Conservation (phyloP, 192 early-diverging fungal species). For the Cladochytrium replicatum region DNA sequence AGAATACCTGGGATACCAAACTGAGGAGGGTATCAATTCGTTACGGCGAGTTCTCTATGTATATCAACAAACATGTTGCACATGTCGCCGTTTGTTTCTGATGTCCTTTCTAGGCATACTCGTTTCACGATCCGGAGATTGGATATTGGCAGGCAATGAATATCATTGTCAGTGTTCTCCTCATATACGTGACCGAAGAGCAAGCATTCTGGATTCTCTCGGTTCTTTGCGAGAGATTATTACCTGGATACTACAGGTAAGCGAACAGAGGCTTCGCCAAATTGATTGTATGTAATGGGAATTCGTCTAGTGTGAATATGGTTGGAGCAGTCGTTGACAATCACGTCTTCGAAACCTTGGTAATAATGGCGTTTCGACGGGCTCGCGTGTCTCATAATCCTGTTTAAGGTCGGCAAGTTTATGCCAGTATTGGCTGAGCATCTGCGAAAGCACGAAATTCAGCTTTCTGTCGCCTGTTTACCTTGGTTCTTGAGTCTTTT, state of each 20-base stretch:
- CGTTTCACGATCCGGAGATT: constrained; percentile 63
- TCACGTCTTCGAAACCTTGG: constrained; percentile 83
- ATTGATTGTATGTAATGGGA: background rate
- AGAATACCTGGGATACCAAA: constrained; percentile 89
- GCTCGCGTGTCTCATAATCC: too few species aligned
- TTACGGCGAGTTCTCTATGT: constrained; percentile 83
- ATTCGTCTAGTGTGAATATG: constrained; percentile 81
- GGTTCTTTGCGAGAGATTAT: constrained; percentile 76
- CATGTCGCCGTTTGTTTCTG: too few species aligned
- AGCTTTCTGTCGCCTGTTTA: constrained; percentile 91
- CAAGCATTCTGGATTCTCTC: constrained; percentile 95
- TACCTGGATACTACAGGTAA: constrained; percentile 89
- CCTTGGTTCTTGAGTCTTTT: constrained; percentile 97
- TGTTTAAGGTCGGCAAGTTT: constrained; percentile 56
- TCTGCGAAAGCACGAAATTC: constrained; percentile 80
- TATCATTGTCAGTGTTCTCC: constrained; percentile 86
- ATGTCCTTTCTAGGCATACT: too few species aligned
- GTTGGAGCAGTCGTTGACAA: constrained; percentile 94
- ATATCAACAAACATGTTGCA: too few species aligned
- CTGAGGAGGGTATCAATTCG: constrained; percentile 78
- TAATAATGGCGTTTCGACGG: too few species aligned
- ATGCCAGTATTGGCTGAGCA: constrained; percentile 85
- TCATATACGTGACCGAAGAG: constrained; percentile 93
- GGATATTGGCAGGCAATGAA: constrained; percentile 99
- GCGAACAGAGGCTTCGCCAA: too few species aligned